Base-by-base conservation (phyloP, 192 early-diverging fungal genomes). In the Piromyces finnis region DNA sequence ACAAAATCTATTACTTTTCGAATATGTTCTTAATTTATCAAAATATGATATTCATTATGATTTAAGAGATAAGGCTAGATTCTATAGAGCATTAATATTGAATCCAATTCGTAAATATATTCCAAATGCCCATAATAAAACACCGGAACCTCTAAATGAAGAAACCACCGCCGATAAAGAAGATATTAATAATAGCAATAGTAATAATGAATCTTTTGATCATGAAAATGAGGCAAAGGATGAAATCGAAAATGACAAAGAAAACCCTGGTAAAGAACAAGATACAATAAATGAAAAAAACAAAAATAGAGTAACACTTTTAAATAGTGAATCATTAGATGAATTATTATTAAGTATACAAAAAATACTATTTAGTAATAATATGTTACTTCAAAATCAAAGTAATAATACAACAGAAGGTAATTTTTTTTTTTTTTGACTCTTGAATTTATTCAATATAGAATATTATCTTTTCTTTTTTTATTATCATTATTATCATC, bases 1-100 rank as follows among this genome's bases (percentile, higher is more conserved):
- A 30, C 78, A 85, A 0, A 79, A 89, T 39, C 81, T 81, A 11
- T 83, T 85, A 1, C 81, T 95, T 28, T 88, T 92, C 51, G 87
- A 91, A 77, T 95, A 96, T 84, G 83, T 95, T 30, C 90, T 96
- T 77, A 91, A 95, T 41, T 84, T 99, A 80, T 95, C 96, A 3
- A 86, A 93, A n/a, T 97, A 92, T 82, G 98, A 99, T 84, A 84
- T 89, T 27, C 88, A 92, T 82, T 97, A 93, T 81, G 95, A 96
- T 82, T 91, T 98, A 5, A 88, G 98, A 28, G 98, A 99, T 81
- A 90, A 95, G 17, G 93, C 94, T 15, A 85, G 98, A 77, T 89
- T 95, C 79, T 84, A 94, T 28, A 88, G 88, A 77, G 88, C 83
- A 16, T 82, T 93, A 26, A 84, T 90, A n/a, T 82, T 83, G 81